Percentiles rank a stretch among this genome's conserved stretches.
Evolutionary conservation across 768 basidiomycete genomes (phyloP).

Genomic region (Boletus huronensis): DNA sequence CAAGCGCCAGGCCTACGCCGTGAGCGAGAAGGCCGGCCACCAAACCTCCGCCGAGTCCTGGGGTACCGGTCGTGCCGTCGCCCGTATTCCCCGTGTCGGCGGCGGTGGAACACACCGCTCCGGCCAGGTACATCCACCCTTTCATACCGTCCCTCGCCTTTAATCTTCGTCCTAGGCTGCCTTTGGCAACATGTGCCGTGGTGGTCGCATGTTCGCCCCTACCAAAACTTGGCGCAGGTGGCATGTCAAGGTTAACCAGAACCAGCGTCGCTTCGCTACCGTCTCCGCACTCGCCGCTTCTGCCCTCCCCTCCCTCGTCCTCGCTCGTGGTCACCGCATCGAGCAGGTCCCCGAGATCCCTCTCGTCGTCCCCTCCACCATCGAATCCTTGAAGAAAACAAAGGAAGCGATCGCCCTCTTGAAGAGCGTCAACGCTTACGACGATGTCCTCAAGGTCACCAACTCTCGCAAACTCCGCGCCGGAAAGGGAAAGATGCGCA

Average conservation of each 20-base stretch:
- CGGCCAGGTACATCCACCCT: conserved; percentile 61
- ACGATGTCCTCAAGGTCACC: conserved; percentile 94
- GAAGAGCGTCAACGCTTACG: conserved; percentile 84
- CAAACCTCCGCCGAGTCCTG: conserved; percentile 99
- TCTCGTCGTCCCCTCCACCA: conserved; percentile 74
- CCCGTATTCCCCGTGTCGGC: conserved; percentile 99
- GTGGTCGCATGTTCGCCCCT: conserved; percentile 99
- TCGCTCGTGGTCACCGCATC: conserved; percentile 98
- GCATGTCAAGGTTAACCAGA: conserved; percentile 99
- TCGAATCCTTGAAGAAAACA: conserved; percentile 92
- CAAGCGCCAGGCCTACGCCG: conserved; percentile 94
- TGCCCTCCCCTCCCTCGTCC: conserved; percentile 92
- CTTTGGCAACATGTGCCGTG: conserved; percentile 99
- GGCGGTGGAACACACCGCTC: conserved; percentile 98
- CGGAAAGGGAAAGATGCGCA: conserved; percentile 96
- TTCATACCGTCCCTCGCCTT: neutral
- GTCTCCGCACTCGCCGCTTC: conserved; percentile 98
- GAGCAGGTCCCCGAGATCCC: conserved; percentile 97
- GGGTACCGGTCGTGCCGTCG: conserved; percentile 99
- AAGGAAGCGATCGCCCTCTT: conserved; percentile 94
- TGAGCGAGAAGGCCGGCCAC: conserved; percentile 97
- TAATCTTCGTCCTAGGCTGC: conserved; percentile 61
- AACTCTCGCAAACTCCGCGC: conserved; percentile 96
- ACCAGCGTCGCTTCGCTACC: conserved; percentile 96
- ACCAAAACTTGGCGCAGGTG: conserved; percentile 99